Evolutionary conservation across 805 yeast species (phyloP), one percentile per base, ranked within the genome.

Genomic region (Myxozyma nipponensis): DNA sequence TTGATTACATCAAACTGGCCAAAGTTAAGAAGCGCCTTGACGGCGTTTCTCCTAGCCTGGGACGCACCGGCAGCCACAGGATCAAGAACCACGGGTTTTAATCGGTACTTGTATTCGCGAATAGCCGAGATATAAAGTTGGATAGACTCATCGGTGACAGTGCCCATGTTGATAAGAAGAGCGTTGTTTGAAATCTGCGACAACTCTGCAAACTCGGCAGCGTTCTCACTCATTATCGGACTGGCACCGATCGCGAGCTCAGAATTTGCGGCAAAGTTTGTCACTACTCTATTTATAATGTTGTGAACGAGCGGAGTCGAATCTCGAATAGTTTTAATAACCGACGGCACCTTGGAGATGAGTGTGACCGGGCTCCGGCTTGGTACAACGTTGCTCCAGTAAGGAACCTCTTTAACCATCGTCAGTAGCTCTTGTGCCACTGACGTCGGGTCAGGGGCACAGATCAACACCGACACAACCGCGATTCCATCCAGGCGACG

Each of bases 11-110:
- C 54, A 73, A 75, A 60, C 74, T 77, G 40, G 1, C 87, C 88
- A 10, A 72, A 65, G 34, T 81, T 72, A 28, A 89, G 65, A 7
- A 88, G 59, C 0, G 64, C 63, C 24, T 70, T 64, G 45, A 81
- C 77, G 17, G 80, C 70, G 2, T 66, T 61, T 36, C 70, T 69
- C 51, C 97, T 73, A 3, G 78, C 75, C 2, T 62, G 49, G 0
- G 95, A 75, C 0, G 96, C 96, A 24, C 95, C 95, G 36, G 83
- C 87, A 0, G 89, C 97, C n/a, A 89, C 96, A 0, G 96, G 97
- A 65, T 89, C 97, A 58, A 84, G 82, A 0, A 89, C 78, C 28
- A 89, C 76, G 2, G 86, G 90, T 40, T 75, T 72, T 2, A 77
- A 77, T 13, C 65, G 59, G 13, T 62, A 63, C 62, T 83, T 84